Evolutionary conservation across 2,329 filamentous ascomycete species (phyloP).

Genomic region (Colletotrichum chrysophilum): DNA sequence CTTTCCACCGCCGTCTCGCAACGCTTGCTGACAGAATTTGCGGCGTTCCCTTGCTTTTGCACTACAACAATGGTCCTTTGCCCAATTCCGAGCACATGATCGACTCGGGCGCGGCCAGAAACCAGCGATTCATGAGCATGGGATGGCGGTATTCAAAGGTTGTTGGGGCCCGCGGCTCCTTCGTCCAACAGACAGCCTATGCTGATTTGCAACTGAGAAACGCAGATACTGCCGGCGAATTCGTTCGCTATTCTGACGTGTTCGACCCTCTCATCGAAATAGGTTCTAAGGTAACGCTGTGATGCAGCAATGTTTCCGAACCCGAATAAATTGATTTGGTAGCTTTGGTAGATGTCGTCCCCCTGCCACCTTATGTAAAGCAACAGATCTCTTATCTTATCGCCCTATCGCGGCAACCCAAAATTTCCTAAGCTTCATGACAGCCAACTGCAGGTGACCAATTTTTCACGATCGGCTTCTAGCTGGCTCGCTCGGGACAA

Average conservation of each 20-base stretch:
- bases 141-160: not conserved
- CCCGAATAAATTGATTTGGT: not conserved
- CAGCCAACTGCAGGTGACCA: not conserved
- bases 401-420: not conserved
- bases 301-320: not conserved
- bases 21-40: not conserved
- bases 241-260: not conserved
- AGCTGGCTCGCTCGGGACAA: conserved; percentile 23
- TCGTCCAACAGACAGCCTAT: not conserved
- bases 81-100: not conserved
- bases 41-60: not conserved
- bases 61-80: not conserved
- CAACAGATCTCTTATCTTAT: conserved; percentile 3
- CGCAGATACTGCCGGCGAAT: not conserved
- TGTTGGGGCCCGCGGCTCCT: not conserved
- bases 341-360: not conserved
- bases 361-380: not conserved
- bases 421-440: conserved; percentile 10
- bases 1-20: not conserved
- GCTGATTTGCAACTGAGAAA: not conserved
- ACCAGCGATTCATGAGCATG: not conserved
- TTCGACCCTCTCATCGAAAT: not conserved
- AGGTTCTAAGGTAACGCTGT: not conserved
- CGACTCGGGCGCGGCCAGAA: not conserved
- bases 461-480: not conserved